Evolutionary conservation across 2,329 filamentous ascomycete species (phyloP).

Genomic region (Epichloe festucae): DNA sequence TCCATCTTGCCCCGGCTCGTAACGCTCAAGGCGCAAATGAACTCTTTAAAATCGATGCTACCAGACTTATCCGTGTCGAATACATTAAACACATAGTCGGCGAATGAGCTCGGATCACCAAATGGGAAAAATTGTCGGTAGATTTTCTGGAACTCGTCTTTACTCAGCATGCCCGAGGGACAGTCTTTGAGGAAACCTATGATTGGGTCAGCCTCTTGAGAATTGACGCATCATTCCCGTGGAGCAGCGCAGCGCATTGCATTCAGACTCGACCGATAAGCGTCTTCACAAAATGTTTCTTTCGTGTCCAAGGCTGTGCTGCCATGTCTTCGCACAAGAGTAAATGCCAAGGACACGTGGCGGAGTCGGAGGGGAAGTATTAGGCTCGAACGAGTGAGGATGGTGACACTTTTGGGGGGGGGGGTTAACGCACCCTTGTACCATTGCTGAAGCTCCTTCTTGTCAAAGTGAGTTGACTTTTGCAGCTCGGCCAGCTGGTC

Average conservation of each 20-base stretch:
- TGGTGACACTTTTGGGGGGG: neutral
- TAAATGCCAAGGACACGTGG: neutral
- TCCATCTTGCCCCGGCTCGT: constrained; percentile 98
- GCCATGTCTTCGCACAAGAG: no score
- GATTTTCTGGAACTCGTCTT: constrained; percentile 98
- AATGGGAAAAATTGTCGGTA: constrained; percentile 99
- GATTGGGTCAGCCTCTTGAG: neutral
- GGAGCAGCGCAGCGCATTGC: no score
- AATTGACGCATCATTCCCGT: neutral
- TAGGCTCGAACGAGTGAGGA: neutral
- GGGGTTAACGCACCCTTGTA: constrained; percentile 63
- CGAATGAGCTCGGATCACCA: constrained; percentile 91
- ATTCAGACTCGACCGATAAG: no score
- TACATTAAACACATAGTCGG: constrained; percentile 98
- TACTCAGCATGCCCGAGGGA: constrained; percentile 89
- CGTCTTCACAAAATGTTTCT: no score
- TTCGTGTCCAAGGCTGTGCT: no score
- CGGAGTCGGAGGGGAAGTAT: no score
- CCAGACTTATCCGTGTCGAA: constrained; percentile 97
- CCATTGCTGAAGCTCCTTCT: constrained; percentile 99
- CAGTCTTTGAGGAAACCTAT: constrained; percentile 96
- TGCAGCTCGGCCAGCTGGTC: constrained; percentile 92
- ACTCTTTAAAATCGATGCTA: constrained; percentile 98
- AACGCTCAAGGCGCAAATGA: constrained; percentile 94
- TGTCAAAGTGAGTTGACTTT: constrained; percentile 96